phyloP scores from a whole-genome alignment of 1,284 basidiomycete genomes.

The Flammula alnicola region DNA sequence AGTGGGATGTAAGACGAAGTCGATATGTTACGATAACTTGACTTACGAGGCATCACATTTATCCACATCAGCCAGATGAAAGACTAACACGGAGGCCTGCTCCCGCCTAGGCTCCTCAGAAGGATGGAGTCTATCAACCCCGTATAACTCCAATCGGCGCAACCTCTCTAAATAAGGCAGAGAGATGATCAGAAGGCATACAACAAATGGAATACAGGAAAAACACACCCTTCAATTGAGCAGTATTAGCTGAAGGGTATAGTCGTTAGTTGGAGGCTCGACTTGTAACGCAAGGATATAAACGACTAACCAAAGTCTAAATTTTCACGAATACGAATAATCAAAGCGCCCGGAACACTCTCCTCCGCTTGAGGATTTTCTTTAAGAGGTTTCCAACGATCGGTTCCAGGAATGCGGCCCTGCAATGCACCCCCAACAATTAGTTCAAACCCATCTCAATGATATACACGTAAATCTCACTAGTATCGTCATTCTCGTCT shows the following conservation, averaged over 20 bases:
- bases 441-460: no score
- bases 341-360: constrained; percentile 78
- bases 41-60: constrained; percentile 84
- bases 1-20: no score
- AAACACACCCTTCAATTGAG: constrained; percentile 74
- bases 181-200: constrained; percentile 5
- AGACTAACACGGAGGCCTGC: constrained; percentile 79
- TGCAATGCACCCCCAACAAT: no score
- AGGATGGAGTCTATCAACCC: constrained; percentile 77
- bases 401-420: constrained; percentile 83
- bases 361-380: constrained; percentile 80
- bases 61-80: constrained; percentile 90
- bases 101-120: constrained; percentile 82
- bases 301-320: constrained; percentile 73
- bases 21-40: no score
- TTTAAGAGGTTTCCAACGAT: constrained; percentile 81
- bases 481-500: constrained; percentile 56
- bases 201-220: not conserved
- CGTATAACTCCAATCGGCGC: constrained; percentile 82
- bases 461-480: no score
- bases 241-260: constrained; percentile 73
- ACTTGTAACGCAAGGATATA: constrained; percentile 1
- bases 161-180: constrained; percentile 64
- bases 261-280: not conserved
- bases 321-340: constrained; percentile 81